These are phyloP conservation scores for Fusarium nelsonii DNA, from an alignment of 2,329 filamentous ascomycete species.

Conservation along the genomic window DNA sequence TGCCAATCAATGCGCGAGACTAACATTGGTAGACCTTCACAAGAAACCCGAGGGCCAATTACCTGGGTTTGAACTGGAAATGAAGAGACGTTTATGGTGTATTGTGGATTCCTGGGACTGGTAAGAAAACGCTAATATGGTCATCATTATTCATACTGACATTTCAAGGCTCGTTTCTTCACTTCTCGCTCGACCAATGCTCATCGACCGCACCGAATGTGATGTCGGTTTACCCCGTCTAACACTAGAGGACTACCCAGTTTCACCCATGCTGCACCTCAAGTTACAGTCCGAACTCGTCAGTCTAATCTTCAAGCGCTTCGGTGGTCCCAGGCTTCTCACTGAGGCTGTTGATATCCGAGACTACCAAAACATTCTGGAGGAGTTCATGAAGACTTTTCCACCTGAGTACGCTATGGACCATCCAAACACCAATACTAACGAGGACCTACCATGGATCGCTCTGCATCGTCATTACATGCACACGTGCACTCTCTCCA, in stretches of 20 bases:
- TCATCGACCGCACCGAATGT: constrained; percentile 23
- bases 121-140: not conserved
- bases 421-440: constrained; percentile 9
- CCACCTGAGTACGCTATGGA: constrained; percentile 23
- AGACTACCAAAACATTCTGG: constrained; percentile 14
- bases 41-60: constrained; percentile 9
- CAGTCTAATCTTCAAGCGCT: constrained; percentile 22
- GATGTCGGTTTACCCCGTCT: constrained; percentile 22
- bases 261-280: constrained; percentile 27
- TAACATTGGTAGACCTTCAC: constrained; percentile 5
- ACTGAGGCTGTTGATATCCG: constrained; percentile 8
- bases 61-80: constrained; percentile 20
- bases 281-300: constrained; percentile 28
- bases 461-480: constrained; percentile 29
- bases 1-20: fast-evolving
- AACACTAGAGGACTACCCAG: constrained; percentile 23
- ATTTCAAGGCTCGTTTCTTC: constrained; percentile 12
- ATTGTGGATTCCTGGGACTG: constrained; percentile 32
- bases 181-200: constrained; percentile 22
- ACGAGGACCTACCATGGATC: constrained; percentile 24
- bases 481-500: constrained; percentile 24
- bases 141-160: not conserved
- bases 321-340: constrained; percentile 15
- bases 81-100: constrained; percentile 27
- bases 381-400: constrained; percentile 22